phyloP scores from a whole-genome alignment of 805 yeast genomes.

The Yarrowia yakushimensis region DNA sequence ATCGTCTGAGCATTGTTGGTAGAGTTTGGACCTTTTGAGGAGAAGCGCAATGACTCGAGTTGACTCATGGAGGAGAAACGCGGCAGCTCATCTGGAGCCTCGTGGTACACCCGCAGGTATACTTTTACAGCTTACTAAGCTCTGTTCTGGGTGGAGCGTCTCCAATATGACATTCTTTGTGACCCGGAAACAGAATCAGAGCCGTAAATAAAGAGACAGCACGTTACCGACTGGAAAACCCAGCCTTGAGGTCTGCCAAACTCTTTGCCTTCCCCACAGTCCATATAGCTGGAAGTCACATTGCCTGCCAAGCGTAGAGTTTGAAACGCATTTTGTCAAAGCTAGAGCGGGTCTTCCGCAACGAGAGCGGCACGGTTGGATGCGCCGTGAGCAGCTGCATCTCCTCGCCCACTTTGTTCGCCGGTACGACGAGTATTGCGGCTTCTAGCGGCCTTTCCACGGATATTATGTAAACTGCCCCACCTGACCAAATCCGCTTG shows the following conservation, averaged over 20 bases:
- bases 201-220: too few species aligned
- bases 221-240: too few species aligned
- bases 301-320: background rate
- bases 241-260: too few species aligned
- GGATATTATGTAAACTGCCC: too few species aligned
- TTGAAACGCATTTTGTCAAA: background rate
- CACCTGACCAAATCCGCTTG: background rate
- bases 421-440: background rate
- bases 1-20: background rate
- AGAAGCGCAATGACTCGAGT: background rate
- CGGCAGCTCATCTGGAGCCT: too few species aligned
- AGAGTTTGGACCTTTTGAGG: background rate
- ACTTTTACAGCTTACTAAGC: too few species aligned
- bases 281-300: too few species aligned
- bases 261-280: background rate
- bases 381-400: background rate
- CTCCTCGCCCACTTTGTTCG: background rate
- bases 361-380: background rate
- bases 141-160: too few species aligned
- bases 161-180: too few species aligned
- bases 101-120: too few species aligned
- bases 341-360: background rate
- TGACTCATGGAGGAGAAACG: background rate
- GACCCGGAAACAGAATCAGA: too few species aligned
- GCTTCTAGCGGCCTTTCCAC: too few species aligned